phyloP scores from a whole-genome alignment of 2,329 filamentous ascomycete genomes.

The Daldinia eschscholtzii region DNA sequence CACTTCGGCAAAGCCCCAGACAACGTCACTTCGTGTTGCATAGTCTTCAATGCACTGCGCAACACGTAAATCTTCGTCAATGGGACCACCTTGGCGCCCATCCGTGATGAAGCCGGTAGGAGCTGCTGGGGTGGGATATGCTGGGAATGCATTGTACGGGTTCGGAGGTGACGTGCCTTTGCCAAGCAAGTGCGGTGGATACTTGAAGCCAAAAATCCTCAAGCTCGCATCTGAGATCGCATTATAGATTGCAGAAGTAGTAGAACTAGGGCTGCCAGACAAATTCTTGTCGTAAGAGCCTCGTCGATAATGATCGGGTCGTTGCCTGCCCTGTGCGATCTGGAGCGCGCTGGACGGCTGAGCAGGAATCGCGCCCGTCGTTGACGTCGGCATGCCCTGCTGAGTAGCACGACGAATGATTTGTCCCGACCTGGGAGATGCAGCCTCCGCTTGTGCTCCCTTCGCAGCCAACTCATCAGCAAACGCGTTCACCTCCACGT shows the following conservation, averaged over 20 bases:
- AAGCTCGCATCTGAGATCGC: constrained; percentile 93
- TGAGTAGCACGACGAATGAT: constrained; percentile 83
- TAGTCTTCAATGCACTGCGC: constrained; percentile 90
- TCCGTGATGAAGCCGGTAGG: constrained; percentile 75
- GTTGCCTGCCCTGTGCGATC: constrained; percentile 74
- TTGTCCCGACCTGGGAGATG: constrained; percentile 69
- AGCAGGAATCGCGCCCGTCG: constrained; percentile 75
- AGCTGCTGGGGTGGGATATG: constrained; percentile 78
- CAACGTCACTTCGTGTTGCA: constrained; percentile 92
- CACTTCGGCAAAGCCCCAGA: constrained; percentile 97
- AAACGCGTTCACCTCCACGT: constrained; percentile 96
- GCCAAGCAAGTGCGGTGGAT: constrained; percentile 70
- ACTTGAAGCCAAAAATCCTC: constrained; percentile 78
- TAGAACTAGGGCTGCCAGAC: constrained; percentile 77
- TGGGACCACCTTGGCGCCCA: constrained; percentile 68
- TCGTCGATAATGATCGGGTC: constrained; percentile 77
- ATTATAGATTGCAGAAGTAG: constrained; percentile 92
- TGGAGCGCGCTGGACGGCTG: constrained; percentile 80
- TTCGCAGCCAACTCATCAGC: constrained; percentile 94
- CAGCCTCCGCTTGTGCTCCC: constrained; percentile 61
- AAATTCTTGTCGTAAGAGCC: constrained; percentile 82
- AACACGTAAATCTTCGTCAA: constrained; percentile 84
- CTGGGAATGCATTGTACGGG: constrained; percentile 84
- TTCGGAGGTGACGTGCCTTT: constrained; percentile 79
- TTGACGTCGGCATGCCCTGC: constrained; percentile 77